Percentiles rank a stretch among this genome's conserved stretches.
phyloP scores from a whole-genome alignment of 345 rosid species.

The Anacardium occidentale region DNA sequence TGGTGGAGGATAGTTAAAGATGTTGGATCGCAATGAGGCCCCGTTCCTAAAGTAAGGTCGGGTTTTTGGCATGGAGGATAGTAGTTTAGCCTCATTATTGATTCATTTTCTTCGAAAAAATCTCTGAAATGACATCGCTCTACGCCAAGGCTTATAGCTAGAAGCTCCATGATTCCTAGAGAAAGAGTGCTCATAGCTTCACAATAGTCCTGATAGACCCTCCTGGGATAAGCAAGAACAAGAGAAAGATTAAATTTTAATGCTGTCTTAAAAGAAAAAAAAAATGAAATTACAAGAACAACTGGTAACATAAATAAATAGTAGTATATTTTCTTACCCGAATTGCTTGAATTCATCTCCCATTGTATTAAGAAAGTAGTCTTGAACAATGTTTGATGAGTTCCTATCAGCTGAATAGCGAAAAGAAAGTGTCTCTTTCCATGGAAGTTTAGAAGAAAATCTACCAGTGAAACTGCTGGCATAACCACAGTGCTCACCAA shows the following conservation, averaged over 20 bases:
- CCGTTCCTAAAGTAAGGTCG: constrained; percentile 92
- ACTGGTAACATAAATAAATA: background rate
- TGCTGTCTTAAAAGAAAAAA: background rate
- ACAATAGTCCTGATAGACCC: constrained; percentile 75
- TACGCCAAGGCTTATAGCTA: constrained; percentile 75
- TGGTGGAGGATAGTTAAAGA: constrained; percentile 95
- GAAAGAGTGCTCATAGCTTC: constrained; percentile 93
- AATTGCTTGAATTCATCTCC: constrained; percentile 59
- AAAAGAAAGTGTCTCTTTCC: too few species aligned
- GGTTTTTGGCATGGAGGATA: constrained; percentile 96
- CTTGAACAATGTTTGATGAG: constrained; percentile 45
- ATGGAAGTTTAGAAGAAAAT: constrained; percentile 95
- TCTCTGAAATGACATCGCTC: constrained; percentile 52
- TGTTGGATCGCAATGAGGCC: too few species aligned
- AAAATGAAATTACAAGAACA: too few species aligned
- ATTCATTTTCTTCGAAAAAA: constrained; percentile 79
- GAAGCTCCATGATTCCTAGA: constrained; percentile 86
- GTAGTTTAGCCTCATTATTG: constrained; percentile 95
- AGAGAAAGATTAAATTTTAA: background rate
- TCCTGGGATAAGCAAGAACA: constrained; percentile 36
- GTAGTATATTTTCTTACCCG: constrained; percentile 47
- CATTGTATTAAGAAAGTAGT: constrained; percentile 57
- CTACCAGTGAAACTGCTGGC: constrained; percentile 99
- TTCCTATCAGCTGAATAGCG: constrained; percentile 46
- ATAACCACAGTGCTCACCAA: constrained; percentile 84